These are phyloP conservation scores for Salix arbutifolia DNA, from an alignment of 345 rosid species.

Conservation along the genomic window DNA sequence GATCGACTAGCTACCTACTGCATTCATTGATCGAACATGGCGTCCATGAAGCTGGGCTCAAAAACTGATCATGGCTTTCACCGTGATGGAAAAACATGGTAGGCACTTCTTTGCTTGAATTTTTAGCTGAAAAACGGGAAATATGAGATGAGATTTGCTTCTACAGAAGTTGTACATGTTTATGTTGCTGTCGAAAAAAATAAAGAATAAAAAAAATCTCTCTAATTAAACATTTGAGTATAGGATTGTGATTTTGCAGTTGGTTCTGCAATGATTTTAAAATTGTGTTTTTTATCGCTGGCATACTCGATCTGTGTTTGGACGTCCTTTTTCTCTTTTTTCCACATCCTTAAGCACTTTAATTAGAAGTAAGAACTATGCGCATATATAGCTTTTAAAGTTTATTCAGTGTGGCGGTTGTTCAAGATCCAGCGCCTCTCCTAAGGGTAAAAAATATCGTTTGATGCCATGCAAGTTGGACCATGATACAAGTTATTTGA, in stretches of 20 bases:
- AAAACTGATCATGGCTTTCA: slow-evolving; percentile 70
- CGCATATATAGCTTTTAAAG: too few relatives aligned
- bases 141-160: neutral
- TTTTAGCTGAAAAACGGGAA: neutral
- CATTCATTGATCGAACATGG: slow-evolving; percentile 36
- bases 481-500: neutral
- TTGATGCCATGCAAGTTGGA: too few relatives aligned
- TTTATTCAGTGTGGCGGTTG: too few relatives aligned
- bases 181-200: neutral
- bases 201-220: neutral
- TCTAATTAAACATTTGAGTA: neutral
- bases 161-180: neutral
- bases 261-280: neutral
- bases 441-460: too few relatives aligned
- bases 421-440: too few relatives aligned
- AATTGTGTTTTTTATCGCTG: neutral
- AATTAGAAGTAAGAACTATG: too few relatives aligned
- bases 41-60: slow-evolving; percentile 84
- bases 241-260: neutral
- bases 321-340: too few relatives aligned
- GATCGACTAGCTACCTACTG: neutral
- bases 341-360: too few relatives aligned
- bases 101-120: neutral
- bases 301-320: too few relatives aligned
- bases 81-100: slow-evolving; percentile 68